A percentile compares a stretch with the other conserved stretches of the same genome.
Conservation (phyloP, 139 green algal species). For the Chlorella sp. region DNA sequence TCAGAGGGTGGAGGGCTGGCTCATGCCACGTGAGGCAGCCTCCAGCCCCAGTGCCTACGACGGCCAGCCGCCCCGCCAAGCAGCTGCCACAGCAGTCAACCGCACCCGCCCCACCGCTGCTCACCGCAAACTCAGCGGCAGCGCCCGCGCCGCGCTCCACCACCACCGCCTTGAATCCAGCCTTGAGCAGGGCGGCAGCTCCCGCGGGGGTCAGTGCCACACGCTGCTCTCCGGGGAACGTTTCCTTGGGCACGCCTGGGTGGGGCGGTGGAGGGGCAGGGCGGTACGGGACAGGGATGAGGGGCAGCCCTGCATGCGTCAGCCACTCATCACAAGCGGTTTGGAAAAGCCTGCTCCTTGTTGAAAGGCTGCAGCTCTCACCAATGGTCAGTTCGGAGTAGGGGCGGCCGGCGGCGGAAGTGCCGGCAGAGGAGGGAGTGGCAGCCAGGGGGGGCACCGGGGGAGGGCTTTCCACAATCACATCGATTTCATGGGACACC, state of each 20-base stretch:
- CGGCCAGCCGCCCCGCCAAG: too few relatives aligned
- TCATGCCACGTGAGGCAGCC: too few relatives aligned
- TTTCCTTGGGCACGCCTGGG: conserved; percentile 82
- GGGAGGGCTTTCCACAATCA: too few relatives aligned
- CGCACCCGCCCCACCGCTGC: too few relatives aligned
- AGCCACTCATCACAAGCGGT: too few relatives aligned
- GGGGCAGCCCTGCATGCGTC: too few relatives aligned
- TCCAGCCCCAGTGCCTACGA: too few relatives aligned
- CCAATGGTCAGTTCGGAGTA: conserved; percentile 35
- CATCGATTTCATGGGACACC: too few relatives aligned
- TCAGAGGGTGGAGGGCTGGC: too few relatives aligned
- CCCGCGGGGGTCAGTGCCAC: conserved; percentile 76
- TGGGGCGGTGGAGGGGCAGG: too few relatives aligned
- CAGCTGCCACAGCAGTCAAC: not conserved
- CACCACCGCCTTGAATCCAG: conserved; percentile 76
- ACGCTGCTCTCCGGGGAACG: conserved; percentile 62
- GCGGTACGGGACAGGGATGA: too few relatives aligned
- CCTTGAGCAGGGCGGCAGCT: conserved; percentile 71
- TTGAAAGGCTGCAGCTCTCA: not conserved
- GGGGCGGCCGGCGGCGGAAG: not conserved
- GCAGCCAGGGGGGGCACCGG: not conserved
- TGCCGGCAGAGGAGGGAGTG: not conserved
- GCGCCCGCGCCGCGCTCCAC: conserved; percentile 80
- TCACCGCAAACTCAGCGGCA: conserved; percentile 74
- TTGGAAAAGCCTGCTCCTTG: too few relatives aligned